Evolutionary conservation across 257 asterid species (phyloP).

Genomic region (Echites panduratus): DNA sequence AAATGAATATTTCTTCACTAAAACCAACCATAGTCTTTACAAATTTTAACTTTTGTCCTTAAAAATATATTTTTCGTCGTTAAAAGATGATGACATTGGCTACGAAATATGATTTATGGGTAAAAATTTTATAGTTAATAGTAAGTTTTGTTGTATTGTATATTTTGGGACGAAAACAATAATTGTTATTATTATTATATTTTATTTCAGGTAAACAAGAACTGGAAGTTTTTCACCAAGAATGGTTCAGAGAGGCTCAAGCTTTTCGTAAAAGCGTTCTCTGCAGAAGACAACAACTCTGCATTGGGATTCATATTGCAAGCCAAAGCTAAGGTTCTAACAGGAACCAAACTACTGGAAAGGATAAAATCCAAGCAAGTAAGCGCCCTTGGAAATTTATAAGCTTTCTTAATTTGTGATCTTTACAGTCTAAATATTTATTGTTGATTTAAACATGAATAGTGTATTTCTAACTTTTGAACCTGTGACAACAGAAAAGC

Average conservation of each 20-base stretch:
- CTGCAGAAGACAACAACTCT: conserved; percentile 45
- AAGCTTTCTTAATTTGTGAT: no score
- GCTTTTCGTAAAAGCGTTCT: conserved; percentile 49
- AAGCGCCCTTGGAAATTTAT: conserved; percentile 19
- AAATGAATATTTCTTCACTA: no score
- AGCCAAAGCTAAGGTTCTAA: conserved; percentile 41
- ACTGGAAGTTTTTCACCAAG: conserved; percentile 44
- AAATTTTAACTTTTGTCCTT: no score
- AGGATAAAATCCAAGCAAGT: conserved; percentile 66
- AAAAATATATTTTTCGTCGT: no score
- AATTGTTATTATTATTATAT: background rate
- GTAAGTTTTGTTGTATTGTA: background rate
- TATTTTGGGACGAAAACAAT: background rate
- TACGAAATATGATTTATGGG: no score
- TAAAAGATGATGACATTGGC: no score
- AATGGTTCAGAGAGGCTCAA: conserved; percentile 63
- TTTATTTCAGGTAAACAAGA: conserved; percentile 47
- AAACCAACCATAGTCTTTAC: no score
- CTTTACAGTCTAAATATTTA: no score
- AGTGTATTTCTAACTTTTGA: background rate
- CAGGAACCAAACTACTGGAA: conserved; percentile 49
- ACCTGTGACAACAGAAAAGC: conserved; percentile 49
- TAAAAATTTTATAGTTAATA: no score
- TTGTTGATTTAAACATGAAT: no score
- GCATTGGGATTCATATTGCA: conserved; percentile 48